Evolutionary conservation across 106 monocot genomes (phyloP).

Genomic region (Phalaenopsis equestris): DNA sequence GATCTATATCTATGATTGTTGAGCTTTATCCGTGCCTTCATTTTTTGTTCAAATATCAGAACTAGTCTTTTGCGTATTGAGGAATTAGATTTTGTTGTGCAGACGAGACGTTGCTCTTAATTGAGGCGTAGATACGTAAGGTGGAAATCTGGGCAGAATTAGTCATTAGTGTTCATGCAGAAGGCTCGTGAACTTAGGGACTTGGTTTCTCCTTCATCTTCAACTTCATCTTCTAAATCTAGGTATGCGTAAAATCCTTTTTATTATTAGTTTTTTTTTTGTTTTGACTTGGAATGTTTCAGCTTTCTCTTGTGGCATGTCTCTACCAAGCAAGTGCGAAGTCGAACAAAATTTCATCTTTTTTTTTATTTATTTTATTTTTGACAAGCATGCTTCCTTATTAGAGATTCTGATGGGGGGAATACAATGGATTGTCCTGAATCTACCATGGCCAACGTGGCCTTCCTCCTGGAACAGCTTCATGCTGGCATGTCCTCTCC

Average conservation of each 20-base stretch:
- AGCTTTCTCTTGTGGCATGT: not conserved
- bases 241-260: constrained; percentile 11
- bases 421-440: constrained; percentile 48
- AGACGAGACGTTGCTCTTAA: not conserved
- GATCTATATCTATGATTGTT: not conserved
- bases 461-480: constrained; percentile 62
- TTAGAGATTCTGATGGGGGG: constrained; percentile 39
- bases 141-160: not conserved
- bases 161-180: constrained; percentile 10
- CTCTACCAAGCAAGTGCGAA: not conserved
- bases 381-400: not conserved
- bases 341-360: not conserved
- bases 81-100: not conserved
- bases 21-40: not conserved
- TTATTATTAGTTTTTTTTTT: not conserved
- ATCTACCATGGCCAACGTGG: constrained; percentile 54
- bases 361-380: not conserved
- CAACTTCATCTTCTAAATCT: constrained; percentile 28
- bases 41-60: not conserved
- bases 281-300: not conserved
- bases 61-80: not conserved
- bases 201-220: constrained; percentile 22
- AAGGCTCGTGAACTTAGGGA: constrained; percentile 11
- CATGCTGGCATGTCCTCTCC: constrained; percentile 54
- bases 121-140: not conserved